Conservation (phyloP, 352 stramenopile genomes). For the Pythium brassicae region DNA sequence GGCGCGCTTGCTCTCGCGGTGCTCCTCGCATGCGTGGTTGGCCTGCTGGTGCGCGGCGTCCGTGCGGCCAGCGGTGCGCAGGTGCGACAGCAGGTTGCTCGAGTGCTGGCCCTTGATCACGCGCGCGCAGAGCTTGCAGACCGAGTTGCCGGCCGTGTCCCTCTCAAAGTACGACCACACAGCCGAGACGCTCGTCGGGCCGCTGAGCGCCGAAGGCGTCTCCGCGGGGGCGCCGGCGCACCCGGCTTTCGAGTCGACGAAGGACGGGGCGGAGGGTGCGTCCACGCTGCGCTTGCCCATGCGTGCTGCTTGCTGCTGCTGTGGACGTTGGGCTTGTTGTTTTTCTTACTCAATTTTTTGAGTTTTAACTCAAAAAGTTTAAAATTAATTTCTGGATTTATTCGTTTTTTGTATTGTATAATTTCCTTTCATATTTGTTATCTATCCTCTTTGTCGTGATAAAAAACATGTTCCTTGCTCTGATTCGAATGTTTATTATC, state of each 20-base stretch:
- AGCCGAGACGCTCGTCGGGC: conserved; percentile 59
- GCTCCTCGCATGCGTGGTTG: conserved; percentile 69
- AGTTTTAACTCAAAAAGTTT: too few relatives aligned
- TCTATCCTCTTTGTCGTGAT: too few relatives aligned
- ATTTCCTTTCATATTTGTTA: too few relatives aligned
- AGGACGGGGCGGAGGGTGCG: not conserved
- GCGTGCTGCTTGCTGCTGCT: not conserved
- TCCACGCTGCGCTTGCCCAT: conserved; percentile 12
- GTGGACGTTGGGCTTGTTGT: not conserved
- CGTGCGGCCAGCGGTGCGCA: conserved; percentile 69
- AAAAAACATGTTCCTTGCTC: too few relatives aligned
- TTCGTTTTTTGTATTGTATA: too few relatives aligned
- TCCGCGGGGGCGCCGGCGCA: not conserved
- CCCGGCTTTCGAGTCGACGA: not conserved
- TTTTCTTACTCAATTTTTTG: too few relatives aligned
- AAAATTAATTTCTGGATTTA: too few relatives aligned
- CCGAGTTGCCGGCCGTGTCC: conserved; percentile 64
- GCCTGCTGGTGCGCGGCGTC: conserved; percentile 70
- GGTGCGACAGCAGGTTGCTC: conserved; percentile 74
- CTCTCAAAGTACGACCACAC: conserved; percentile 86
- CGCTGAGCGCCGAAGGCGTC: conserved; percentile 16
- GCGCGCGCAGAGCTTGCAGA: conserved; percentile 82
- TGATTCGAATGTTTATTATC: too few relatives aligned
- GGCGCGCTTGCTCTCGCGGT: conserved; percentile 76
- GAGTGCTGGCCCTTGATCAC: conserved; percentile 86